Percentiles rank a stretch among this genome's conserved stretches.
Evolutionary conservation across 495 filamentous ascomycete genomes (phyloP).

Genomic region (Tricharina praecox): DNA sequence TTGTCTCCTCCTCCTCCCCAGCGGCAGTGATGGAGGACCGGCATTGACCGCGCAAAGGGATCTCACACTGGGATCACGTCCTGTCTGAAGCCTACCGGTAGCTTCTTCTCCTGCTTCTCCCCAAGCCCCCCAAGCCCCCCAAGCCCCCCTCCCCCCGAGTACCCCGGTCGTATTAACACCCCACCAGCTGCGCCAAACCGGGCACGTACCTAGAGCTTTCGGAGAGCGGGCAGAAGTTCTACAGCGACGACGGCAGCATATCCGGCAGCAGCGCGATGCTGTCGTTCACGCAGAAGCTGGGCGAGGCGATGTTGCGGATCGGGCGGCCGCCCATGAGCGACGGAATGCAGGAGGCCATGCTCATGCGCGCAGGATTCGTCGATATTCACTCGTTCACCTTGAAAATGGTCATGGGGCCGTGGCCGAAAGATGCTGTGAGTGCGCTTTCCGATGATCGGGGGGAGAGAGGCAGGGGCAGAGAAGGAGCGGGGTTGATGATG

Average conservation of each 20-base stretch:
- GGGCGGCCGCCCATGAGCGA: neutral
- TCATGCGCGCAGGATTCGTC: neutral
- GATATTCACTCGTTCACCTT: neutral
- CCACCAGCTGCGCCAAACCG: neutral
- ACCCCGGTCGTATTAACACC: too few relatives aligned
- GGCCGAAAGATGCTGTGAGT: neutral
- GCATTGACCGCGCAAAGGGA: too few relatives aligned
- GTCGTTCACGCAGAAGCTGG: neutral
- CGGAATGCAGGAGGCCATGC: neutral
- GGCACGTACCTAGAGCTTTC: neutral
- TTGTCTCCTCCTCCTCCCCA: too few relatives aligned
- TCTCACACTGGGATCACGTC: too few relatives aligned
- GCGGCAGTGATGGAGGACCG: too few relatives aligned
- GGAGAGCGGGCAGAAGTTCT: neutral
- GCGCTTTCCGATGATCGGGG: too few relatives aligned
- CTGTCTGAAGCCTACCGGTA: too few relatives aligned
- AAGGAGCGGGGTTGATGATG: too few relatives aligned
- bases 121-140: too few relatives aligned
- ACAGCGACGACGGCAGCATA: neutral
- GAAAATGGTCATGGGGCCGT: neutral
- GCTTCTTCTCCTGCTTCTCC: too few relatives aligned
- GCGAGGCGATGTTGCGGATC: neutral
- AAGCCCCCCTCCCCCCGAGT: too few relatives aligned
- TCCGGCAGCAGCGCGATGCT: neutral
- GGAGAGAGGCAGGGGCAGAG: too few relatives aligned